A percentile compares a stretch with the other conserved stretches of the same genome.
Evolutionary conservation across 2,329 filamentous ascomycete genomes (phyloP).

Genomic region (Metarhizium rileyi): DNA sequence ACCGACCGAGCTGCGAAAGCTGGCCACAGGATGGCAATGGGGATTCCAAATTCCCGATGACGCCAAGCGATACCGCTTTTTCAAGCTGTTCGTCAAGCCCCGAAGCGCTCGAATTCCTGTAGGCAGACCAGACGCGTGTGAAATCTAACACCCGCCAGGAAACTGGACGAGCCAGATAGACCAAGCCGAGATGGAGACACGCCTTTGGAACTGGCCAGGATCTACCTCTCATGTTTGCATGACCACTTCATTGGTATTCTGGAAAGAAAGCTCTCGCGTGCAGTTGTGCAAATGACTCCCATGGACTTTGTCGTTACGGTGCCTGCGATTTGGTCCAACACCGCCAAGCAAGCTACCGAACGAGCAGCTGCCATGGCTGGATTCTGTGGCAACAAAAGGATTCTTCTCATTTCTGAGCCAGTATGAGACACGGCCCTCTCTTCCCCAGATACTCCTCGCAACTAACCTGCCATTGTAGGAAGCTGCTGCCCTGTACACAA

Average conservation of each 20-base stretch:
- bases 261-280: conserved; percentile 29
- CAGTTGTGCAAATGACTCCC: conserved; percentile 31
- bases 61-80: conserved; percentile 30
- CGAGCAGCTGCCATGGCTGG: conserved; percentile 28
- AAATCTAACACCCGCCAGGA: conserved; percentile 14
- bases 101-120: neutral
- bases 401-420: conserved; percentile 40
- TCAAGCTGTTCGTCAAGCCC: conserved; percentile 34
- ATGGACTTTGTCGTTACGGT: conserved; percentile 48
- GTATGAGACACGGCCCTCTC: conserved; percentile 13
- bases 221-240: conserved; percentile 38
- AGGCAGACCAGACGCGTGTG: neutral
- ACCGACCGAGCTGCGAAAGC: conserved; percentile 37
- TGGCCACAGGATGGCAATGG: conserved; percentile 34
- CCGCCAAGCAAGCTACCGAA: conserved; percentile 40
- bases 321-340: conserved; percentile 49
- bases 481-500: conserved; percentile 40
- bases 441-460: neutral
- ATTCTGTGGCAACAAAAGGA: conserved; percentile 30
- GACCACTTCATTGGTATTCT: conserved; percentile 37
- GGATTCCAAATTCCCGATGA: conserved; percentile 37
- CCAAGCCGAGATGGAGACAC: conserved; percentile 23
- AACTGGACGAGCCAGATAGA: conserved; percentile 24
- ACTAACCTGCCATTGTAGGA: conserved; percentile 25
- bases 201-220: conserved; percentile 25